These are phyloP conservation scores for Pseudocercospora pini-densiflorae DNA, from an alignment of 2,329 filamentous ascomycete genomes.

Conservation along the genomic window DNA sequence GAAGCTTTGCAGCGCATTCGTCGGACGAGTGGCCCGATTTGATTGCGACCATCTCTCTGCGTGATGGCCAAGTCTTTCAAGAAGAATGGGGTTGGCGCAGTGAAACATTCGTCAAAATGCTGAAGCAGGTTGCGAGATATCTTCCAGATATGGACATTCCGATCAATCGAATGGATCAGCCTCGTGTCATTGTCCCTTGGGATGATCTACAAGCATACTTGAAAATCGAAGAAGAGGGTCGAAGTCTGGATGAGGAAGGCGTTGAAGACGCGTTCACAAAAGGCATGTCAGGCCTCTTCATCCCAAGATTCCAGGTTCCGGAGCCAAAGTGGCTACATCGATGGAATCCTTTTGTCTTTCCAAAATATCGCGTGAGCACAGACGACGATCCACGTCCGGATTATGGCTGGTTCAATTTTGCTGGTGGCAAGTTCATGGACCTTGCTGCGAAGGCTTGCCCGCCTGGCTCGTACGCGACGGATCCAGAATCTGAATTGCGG, in stretches of 20 bases:
- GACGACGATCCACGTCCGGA: slow-evolving; percentile 36
- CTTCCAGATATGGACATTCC: slow-evolving; percentile 37
- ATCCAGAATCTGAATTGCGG: slow-evolving; percentile 1
- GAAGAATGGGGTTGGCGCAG: slow-evolving; percentile 53
- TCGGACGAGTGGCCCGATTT: slow-evolving; percentile 58
- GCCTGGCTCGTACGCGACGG: slow-evolving; percentile 28
- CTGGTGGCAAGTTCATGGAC: slow-evolving; percentile 50
- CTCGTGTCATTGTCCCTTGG: slow-evolving; percentile 49
- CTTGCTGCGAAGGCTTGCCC: slow-evolving; percentile 40
- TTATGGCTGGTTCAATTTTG: slow-evolving; percentile 53
- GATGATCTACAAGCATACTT: slow-evolving; percentile 47
- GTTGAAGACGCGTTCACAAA: slow-evolving; percentile 49
- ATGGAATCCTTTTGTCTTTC: slow-evolving; percentile 18
- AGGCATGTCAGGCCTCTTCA: slow-evolving; percentile 46
- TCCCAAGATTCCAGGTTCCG: slow-evolving; percentile 9
- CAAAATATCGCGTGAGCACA: slow-evolving; percentile 48
- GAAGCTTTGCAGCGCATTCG: slow-evolving; percentile 53
- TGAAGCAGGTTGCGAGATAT: slow-evolving; percentile 38
- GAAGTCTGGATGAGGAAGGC: slow-evolving; percentile 42
- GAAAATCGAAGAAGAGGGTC: slow-evolving; percentile 38
- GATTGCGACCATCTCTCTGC: slow-evolving; percentile 51
- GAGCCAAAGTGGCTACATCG: slow-evolving; percentile 15
- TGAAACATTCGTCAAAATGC: slow-evolving; percentile 48
- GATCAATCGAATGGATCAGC: slow-evolving; percentile 52
- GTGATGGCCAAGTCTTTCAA: slow-evolving; percentile 21